phyloP scores from a whole-genome alignment of 2,329 filamentous ascomycete species.

The Graphilbum ipis-grandicollis region DNA sequence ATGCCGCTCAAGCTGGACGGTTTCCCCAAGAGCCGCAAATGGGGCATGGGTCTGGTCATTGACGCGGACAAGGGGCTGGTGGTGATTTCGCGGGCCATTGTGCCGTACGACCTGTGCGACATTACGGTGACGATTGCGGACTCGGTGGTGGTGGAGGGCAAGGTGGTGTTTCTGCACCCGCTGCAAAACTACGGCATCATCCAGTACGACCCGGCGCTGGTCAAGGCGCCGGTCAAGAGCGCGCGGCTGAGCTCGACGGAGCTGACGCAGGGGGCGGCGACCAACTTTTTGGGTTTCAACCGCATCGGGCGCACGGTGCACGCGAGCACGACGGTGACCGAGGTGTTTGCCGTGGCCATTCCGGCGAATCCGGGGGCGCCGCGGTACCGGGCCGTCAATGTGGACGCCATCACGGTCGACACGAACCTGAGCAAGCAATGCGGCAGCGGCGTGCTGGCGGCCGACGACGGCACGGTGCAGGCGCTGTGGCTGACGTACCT shows the following conservation, averaged over 20 bases:
- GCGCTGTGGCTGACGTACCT: slow-evolving; percentile 95
- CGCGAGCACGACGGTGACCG: slow-evolving; percentile 84
- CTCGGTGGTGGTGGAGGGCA: slow-evolving; percentile 84
- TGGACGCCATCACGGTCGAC: slow-evolving; percentile 94
- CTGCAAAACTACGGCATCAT: slow-evolving; percentile 94
- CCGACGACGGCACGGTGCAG: slow-evolving; percentile 81
- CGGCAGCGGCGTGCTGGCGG: slow-evolving; percentile 80
- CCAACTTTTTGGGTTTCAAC: slow-evolving; percentile 97
- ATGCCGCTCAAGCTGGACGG: slow-evolving; percentile 95
- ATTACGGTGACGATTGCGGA: slow-evolving; percentile 94
- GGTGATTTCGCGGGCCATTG: slow-evolving; percentile 80
- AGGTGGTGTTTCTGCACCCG: slow-evolving; percentile 89
- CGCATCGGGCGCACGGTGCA: slow-evolving; percentile 87
- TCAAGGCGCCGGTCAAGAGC: slow-evolving; percentile 84
- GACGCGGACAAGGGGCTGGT: slow-evolving; percentile 93
- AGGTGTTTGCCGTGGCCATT: slow-evolving; percentile 93
- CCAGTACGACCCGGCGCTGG: slow-evolving; percentile 82
- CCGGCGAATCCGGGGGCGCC: slow-evolving; percentile 85
- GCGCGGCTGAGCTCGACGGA: slow-evolving; percentile 65
- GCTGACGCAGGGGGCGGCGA: slow-evolving; percentile 84
- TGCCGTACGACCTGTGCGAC: slow-evolving; percentile 93
- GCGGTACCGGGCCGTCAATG: slow-evolving; percentile 83
- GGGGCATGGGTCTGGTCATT: slow-evolving; percentile 92
- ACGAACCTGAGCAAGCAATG: slow-evolving; percentile 83
- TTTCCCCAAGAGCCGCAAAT: slow-evolving; percentile 88